phyloP scores from a whole-genome alignment of 148 eudicot species.

The Chenopodium album region DNA sequence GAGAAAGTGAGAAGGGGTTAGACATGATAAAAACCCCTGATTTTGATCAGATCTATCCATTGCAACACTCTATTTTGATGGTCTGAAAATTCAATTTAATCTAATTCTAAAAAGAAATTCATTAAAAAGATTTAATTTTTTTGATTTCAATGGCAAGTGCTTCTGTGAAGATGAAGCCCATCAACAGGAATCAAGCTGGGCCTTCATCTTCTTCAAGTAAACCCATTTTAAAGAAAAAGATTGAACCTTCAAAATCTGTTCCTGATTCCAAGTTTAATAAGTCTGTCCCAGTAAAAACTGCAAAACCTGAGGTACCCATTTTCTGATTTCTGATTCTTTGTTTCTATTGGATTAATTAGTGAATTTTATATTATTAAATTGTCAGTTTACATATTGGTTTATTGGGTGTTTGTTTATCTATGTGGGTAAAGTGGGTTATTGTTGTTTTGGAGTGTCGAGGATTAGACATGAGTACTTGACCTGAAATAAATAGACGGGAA shows the following conservation, averaged over 20 bases:
- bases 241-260: conserved; percentile 31
- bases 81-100: neutral
- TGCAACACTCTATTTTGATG: neutral
- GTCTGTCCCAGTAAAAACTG: conserved; percentile 30
- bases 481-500: too few relatives aligned
- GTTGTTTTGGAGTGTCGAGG: neutral
- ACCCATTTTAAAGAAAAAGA: conserved; percentile 40
- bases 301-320: conserved; percentile 56
- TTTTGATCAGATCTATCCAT: conserved; percentile 18
- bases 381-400: conserved; percentile 4
- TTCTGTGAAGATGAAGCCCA: conserved; percentile 30
- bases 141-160: conserved; percentile 29
- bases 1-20: conserved; percentile 3
- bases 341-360: neutral
- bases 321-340: conserved; percentile 12
- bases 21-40: neutral
- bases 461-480: neutral
- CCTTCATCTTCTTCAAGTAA: conserved; percentile 28
- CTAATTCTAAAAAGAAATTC: neutral
- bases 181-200: conserved; percentile 29
- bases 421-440: neutral
- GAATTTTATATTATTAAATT: neutral
- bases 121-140: neutral
- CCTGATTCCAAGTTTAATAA: conserved; percentile 33
- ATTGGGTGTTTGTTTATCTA: conserved; percentile 1